Percentiles rank a stretch among this genome's conserved stretches.
Evolutionary conservation across 176 grass and related monocot genomes (phyloP).

Genomic region (Carex parvula): DNA sequence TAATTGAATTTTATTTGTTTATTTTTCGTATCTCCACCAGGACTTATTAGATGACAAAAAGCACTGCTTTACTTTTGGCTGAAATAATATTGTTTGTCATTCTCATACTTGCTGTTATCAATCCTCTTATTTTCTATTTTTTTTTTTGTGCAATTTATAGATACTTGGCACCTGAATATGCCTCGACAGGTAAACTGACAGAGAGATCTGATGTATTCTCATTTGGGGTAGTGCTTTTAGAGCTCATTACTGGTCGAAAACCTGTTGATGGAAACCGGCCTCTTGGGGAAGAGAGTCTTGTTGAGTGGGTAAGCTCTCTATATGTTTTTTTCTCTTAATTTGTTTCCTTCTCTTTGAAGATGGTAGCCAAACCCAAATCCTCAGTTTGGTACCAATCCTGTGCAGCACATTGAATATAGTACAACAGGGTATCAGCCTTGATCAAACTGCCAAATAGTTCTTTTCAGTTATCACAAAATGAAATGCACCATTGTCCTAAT

Average conservation of each 20-base stretch:
- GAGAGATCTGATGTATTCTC: slow-evolving; percentile 92
- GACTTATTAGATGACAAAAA: neutral
- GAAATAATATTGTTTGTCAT: neutral
- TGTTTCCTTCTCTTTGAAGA: neutral
- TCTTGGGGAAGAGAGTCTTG: slow-evolving; percentile 79
- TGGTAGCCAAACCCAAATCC: neutral
- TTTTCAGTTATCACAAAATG: neutral
- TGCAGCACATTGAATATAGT: neutral
- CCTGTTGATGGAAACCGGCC: slow-evolving; percentile 64
- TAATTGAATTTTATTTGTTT: neutral
- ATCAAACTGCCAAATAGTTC: neutral
- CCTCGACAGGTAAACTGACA: slow-evolving; percentile 70
- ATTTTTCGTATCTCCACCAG: neutral
- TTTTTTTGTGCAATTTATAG: slow-evolving; percentile 33
- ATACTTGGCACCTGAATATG: slow-evolving; percentile 92
- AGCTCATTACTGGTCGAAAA: slow-evolving; percentile 85
- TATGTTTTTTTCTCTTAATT: slow-evolving; percentile 14
- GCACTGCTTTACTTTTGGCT: neutral
- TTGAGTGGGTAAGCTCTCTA: slow-evolving; percentile 78
- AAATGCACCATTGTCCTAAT: neutral
- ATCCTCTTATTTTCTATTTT: neutral
- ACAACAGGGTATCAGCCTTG: neutral
- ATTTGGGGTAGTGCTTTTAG: slow-evolving; percentile 81
- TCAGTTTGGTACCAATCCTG: neutral
- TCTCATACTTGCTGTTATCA: neutral